Base-by-base conservation (phyloP, 2,329 filamentous ascomycete genomes). In the Onygenales sp. region DNA sequence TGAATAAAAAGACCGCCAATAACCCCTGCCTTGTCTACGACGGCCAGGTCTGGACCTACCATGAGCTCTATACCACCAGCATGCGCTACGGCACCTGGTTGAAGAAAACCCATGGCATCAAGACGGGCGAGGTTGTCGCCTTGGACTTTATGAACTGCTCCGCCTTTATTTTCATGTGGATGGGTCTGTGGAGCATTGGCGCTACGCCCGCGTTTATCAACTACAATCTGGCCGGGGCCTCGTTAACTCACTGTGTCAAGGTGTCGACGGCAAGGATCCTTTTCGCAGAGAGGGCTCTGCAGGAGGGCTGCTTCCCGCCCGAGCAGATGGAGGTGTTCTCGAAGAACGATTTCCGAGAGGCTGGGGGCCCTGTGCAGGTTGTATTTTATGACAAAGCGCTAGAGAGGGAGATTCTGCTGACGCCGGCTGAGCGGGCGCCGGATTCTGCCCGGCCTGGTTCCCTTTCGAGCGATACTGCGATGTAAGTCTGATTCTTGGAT, bases 151-250 rank as follows among this genome's bases (percentile, higher is more conserved):
- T 86, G 69, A 95, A 95, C 65, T 87, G 83, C 42, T 83, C 88
- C n/a, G 77, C 79, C 2, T 92, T 89, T 62, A 63, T 92, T 32
- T 87, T 91, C 65, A 57, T 94, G 7, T 81, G 84, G 77, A 74
- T 91, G 52, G 89, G 85, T 0, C 70, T 95, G 34, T 95, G 88
- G 88, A 82, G 84, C 33, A 82, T 95, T 54, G 90, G 90, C 9
- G 89, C 87, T 0, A 83, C 83, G 53, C 88, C 89, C 0, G 89
- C 89, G 0, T 88, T 93, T 61, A 86, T 95, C 71, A 95, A 95
- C 70, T 92, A 91, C 70, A 93, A 93, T 65, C 73, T 95, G 48
- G 77, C 79, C 0, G 85, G 83, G 10, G 81, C 85, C 32, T 77
- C 88, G 0, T 73, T 95, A 56, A 67, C 80, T 2, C 89, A 95